phyloP scores from a whole-genome alignment of 495 filamentous ascomycete species.

The Cercophora scortea region DNA sequence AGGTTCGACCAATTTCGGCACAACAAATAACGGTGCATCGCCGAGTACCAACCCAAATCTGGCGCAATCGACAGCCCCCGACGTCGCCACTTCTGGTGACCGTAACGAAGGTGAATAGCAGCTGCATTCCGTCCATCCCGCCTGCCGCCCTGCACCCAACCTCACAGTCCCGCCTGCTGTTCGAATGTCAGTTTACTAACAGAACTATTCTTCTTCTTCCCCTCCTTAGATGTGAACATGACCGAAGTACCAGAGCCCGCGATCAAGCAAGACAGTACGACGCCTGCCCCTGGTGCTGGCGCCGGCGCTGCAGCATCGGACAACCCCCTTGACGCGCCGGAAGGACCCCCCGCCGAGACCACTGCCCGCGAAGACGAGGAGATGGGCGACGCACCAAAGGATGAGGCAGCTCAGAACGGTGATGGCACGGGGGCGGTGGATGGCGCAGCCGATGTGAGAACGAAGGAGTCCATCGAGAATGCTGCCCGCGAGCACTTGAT shows the following conservation, averaged over 20 bases:
- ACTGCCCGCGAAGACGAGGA: constrained; percentile 71
- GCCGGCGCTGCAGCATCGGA: constrained; percentile 46
- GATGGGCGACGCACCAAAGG: constrained; percentile 70
- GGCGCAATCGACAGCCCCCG: constrained; percentile 41
- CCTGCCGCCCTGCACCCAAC: not conserved
- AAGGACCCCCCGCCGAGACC: constrained; percentile 63
- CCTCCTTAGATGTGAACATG: constrained; percentile 48
- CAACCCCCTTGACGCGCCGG: constrained; percentile 79
- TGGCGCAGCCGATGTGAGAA: constrained; percentile 38
- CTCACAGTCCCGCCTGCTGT: too few species aligned
- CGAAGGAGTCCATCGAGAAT: constrained; percentile 73
- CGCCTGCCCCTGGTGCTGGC: constrained; percentile 32
- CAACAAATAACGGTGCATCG: constrained; percentile 42
- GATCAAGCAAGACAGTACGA: constrained; percentile 46
- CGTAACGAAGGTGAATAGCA: constrained; percentile 26
- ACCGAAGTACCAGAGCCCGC: constrained; percentile 38
- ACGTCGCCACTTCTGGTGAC: constrained; percentile 15
- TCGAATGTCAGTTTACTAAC: not conserved
- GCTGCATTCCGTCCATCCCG: not conserved
- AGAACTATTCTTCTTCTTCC: not conserved
- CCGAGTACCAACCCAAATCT: constrained; percentile 43
- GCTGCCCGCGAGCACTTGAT: constrained; percentile 85
- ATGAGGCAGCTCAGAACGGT: constrained; percentile 41
- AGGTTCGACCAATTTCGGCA: constrained; percentile 43
- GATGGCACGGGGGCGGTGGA: constrained; percentile 30